These are phyloP conservation scores for Suillus paluster DNA, from an alignment of 768 basidiomycete genomes.

Conservation along the genomic window DNA sequence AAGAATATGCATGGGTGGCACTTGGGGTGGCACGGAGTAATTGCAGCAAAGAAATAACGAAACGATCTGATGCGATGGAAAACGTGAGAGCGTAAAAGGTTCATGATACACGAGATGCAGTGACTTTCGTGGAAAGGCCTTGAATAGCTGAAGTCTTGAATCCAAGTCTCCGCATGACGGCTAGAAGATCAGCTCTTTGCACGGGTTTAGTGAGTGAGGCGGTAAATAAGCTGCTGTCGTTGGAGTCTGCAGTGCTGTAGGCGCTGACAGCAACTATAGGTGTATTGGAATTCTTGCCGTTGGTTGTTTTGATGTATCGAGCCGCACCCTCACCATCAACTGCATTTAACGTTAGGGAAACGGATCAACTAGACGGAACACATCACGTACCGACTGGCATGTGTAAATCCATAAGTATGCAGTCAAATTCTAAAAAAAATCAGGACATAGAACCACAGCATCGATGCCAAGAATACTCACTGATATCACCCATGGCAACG, in stretches of 20 bases:
- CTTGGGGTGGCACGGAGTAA: constrained; percentile 23
- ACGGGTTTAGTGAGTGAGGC: constrained; percentile 89
- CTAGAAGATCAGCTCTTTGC: constrained; percentile 84
- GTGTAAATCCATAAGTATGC: constrained; percentile 93
- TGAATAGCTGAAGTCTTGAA: constrained; percentile 85
- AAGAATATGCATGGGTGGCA: constrained; percentile 37
- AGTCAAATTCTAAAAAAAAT: constrained; percentile 78
- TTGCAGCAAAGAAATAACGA: constrained; percentile 38
- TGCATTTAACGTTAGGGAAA: constrained; percentile 30
- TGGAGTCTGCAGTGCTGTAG: constrained; percentile 73
- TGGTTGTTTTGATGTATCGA: constrained; percentile 95
- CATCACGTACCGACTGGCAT: constrained; percentile 85
- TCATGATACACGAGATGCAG: constrained; percentile 41
- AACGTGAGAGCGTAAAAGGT: constrained; percentile 18
- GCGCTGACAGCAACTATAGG: constrained; percentile 94
- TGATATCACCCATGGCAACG: constrained; percentile 96
- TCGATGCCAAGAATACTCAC: constrained; percentile 52
- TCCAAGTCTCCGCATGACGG: constrained; percentile 82
- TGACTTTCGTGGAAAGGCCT: constrained; percentile 58
- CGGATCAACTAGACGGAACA: background rate
- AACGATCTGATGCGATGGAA: constrained; percentile 28
- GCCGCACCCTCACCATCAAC: constrained; percentile 98
- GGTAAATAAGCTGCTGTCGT: constrained; percentile 73
- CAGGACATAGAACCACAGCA: constrained; percentile 5
- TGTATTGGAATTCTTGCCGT: constrained; percentile 91